Percentiles rank a stretch among this genome's conserved stretches.
phyloP scores from a whole-genome alignment of 352 stramenopile species.

The Plasmopara viticola region DNA sequence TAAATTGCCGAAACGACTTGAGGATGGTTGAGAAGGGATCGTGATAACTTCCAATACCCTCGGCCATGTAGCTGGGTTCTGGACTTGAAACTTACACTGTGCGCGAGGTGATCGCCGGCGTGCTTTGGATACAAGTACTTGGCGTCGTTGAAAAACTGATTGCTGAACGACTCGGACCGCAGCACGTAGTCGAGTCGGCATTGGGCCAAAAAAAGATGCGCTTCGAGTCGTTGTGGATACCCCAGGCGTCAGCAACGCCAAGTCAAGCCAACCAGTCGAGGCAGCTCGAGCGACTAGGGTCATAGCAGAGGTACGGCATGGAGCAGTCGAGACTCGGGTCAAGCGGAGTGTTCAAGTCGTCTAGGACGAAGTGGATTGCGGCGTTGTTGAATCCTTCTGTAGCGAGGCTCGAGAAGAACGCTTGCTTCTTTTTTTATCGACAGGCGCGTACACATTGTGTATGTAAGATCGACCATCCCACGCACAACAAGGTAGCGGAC shows the following conservation, averaged over 20 bases:
- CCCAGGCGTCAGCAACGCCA: not conserved
- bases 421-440: not conserved
- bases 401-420: not conserved
- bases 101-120: too few relatives aligned
- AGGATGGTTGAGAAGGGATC: too few relatives aligned
- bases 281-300: not conserved
- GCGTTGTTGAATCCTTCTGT: not conserved
- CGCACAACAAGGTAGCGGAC: not conserved
- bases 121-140: not conserved
- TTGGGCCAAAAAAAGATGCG: not conserved
- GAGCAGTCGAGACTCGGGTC: not conserved
- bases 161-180: too few relatives aligned
- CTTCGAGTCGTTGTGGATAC: not conserved
- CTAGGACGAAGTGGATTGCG: not conserved
- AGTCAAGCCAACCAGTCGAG: not conserved
- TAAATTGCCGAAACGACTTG: not conserved
- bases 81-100: not conserved
- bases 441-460: not conserved
- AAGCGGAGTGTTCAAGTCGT: too few relatives aligned
- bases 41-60: too few relatives aligned
- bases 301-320: not conserved
- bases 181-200: not conserved
- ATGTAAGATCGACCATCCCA: not conserved
- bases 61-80: too few relatives aligned
- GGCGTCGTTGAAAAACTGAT: too few relatives aligned